Percentiles rank a stretch among this genome's conserved stretches.
Conservation (phyloP, 331 rosid genomes). For the Cucumis variabilis region DNA sequence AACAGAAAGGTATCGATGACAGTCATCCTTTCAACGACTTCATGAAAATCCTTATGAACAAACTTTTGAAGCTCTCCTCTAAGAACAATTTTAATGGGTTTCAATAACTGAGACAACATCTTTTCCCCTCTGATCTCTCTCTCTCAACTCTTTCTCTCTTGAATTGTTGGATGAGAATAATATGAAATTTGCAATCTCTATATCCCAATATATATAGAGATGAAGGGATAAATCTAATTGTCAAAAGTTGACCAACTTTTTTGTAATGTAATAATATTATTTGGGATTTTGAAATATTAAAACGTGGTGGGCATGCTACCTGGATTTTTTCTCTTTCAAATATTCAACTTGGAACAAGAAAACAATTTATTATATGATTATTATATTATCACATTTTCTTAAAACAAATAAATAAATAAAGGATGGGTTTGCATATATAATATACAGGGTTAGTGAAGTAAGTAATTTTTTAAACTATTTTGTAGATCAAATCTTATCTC, state of each 20-base stretch:
- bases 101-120: slow-evolving; percentile 21
- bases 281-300: neutral
- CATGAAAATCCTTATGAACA: slow-evolving; percentile 18
- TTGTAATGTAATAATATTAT: neutral
- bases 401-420: too few relatives aligned
- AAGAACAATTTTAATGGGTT: neutral
- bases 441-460: neutral
- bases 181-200: neutral
- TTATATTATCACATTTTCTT: neutral
- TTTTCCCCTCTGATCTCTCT: neutral
- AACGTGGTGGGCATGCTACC: neutral
- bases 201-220: neutral
- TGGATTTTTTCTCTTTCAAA: neutral
- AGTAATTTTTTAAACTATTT: too few relatives aligned
- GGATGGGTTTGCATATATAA: too few relatives aligned
- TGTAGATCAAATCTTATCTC: neutral
- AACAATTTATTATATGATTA: neutral
- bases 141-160: neutral
- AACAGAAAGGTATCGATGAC: neutral
- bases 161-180: neutral
- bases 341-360: neutral
- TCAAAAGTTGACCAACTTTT: neutral
- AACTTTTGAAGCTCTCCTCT: neutral
- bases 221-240: neutral
- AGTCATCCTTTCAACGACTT: slow-evolving; percentile 15